Evolutionary conservation across 2,329 filamentous ascomycete species (phyloP).

Genomic region (Pestalotiopsis sp.): DNA sequence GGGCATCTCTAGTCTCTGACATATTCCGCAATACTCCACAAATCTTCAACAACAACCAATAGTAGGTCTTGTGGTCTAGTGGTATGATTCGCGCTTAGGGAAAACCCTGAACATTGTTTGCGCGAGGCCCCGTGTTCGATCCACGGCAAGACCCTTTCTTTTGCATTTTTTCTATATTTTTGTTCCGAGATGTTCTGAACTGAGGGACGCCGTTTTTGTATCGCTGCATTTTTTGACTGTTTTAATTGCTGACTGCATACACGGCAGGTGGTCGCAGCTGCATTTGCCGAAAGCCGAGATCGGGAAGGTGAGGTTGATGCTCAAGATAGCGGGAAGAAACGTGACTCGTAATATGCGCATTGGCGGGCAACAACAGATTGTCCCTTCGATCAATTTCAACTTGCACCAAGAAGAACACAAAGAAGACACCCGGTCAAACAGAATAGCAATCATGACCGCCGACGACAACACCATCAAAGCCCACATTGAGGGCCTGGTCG

Average conservation of each 20-base stretch:
- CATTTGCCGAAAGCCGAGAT: not conserved
- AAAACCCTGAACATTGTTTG: not conserved
- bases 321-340: not conserved
- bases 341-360: not conserved
- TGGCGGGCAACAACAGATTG: not conserved
- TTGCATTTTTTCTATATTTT: not conserved
- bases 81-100: not conserved
- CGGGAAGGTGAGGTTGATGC: not conserved
- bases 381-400: not conserved
- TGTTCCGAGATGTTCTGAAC: too few species aligned
- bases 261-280: not conserved
- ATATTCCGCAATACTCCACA: not conserved
- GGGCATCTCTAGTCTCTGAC: too few species aligned
- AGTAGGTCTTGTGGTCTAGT: not conserved
- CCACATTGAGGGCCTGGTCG: conserved; percentile 32
- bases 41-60: not conserved
- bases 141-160: not conserved
- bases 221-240: not conserved
- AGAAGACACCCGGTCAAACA: too few species aligned
- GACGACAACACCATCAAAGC: conserved; percentile 27
- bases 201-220: not conserved
- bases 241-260: not conserved
- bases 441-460: not conserved
- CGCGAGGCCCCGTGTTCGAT: not conserved
- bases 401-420: not conserved